phyloP scores from a whole-genome alignment of 495 filamentous ascomycete genomes.

The Aspergillus diversus region DNA sequence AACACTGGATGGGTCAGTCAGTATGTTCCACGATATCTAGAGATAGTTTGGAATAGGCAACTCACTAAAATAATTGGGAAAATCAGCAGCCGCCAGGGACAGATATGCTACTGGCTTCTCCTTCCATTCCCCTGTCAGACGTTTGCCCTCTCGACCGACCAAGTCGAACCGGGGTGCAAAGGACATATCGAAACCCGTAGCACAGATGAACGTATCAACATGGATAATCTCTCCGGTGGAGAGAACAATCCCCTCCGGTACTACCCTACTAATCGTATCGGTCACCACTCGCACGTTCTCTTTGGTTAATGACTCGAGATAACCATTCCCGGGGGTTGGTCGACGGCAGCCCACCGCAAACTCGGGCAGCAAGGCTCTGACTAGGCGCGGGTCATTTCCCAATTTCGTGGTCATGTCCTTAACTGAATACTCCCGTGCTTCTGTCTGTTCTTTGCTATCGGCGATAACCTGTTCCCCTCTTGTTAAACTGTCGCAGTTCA shows the following conservation, averaged over 20 bases:
- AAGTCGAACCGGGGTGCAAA: slow-evolving; percentile 2
- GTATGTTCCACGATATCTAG: not conserved
- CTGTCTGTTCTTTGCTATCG: slow-evolving; percentile 4
- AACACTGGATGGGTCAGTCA: slow-evolving; percentile 47
- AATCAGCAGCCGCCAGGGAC: slow-evolving; percentile 35
- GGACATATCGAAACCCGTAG: slow-evolving; percentile 10
- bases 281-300: not conserved
- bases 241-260: not conserved
- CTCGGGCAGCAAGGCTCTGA: not conserved
- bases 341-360: slow-evolving; percentile 12
- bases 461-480: not conserved
- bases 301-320: slow-evolving; percentile 3
- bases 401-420: slow-evolving; percentile 6
- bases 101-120: not conserved
- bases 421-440: not conserved
- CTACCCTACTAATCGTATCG: not conserved
- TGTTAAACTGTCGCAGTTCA: not conserved
- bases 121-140: slow-evolving; percentile 8
- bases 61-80: slow-evolving; percentile 54
- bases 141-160: not conserved
- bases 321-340: not conserved
- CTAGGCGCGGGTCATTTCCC: not conserved
- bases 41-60: slow-evolving; percentile 43
- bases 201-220: slow-evolving; percentile 5
- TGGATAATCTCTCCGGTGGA: not conserved